These are phyloP conservation scores for Extremus antarcticus DNA, from an alignment of 495 filamentous ascomycete species.

Conservation along the genomic window DNA sequence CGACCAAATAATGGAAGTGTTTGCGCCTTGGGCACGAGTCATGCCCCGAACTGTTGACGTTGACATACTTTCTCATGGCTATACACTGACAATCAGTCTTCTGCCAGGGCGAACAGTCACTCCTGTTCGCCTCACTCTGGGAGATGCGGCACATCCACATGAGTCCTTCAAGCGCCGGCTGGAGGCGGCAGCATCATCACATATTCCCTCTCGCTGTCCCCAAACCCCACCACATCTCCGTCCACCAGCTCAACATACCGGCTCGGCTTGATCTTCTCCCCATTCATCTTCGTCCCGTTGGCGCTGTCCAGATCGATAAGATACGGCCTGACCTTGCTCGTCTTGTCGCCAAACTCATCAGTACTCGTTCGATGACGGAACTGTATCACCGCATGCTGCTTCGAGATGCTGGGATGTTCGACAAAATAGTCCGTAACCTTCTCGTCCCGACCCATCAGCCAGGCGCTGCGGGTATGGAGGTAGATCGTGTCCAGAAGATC, in stretches of 20 bases:
- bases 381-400: constrained; percentile 92
- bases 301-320: constrained; percentile 87
- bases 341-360: constrained; percentile 76
- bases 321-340: constrained; percentile 77
- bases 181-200: constrained; percentile 33
- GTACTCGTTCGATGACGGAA: constrained; percentile 74
- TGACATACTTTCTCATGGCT: too few species aligned
- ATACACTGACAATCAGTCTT: too few species aligned
- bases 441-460: constrained; percentile 75
- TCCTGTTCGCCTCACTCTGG: too few species aligned
- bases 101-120: too few species aligned
- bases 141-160: too few species aligned
- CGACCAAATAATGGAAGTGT: too few species aligned
- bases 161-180: too few species aligned
- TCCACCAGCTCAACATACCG: constrained; percentile 78
- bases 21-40: too few species aligned
- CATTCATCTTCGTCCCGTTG: constrained; percentile 81
- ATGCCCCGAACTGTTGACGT: too few species aligned
- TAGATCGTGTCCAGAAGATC: constrained; percentile 72
- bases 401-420: constrained; percentile 84
- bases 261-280: constrained; percentile 56
- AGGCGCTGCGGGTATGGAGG: constrained; percentile 66
- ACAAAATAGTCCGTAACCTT: constrained; percentile 71
- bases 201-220: constrained; percentile 59
- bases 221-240: constrained; percentile 83